These are phyloP conservation scores for Agastache rugosa DNA, from an alignment of 257 asterid species.

Conservation along the genomic window DNA sequence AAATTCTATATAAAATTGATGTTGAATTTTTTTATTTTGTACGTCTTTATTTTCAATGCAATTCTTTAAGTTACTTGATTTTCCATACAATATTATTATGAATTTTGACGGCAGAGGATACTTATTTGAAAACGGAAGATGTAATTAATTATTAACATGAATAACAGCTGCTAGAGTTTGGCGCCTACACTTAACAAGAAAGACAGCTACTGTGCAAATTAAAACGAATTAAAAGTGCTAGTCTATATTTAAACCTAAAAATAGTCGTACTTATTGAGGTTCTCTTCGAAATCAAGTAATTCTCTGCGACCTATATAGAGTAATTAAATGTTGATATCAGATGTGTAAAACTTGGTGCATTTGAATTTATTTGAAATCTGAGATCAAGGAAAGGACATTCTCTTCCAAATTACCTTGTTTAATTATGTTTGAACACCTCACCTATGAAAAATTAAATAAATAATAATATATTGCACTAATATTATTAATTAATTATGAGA, in stretches of 20 bases:
- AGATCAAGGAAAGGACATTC: neutral
- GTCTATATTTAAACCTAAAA: neutral
- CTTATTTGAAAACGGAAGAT: too few relatives aligned
- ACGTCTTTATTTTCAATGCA: too few relatives aligned
- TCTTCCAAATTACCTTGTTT: neutral
- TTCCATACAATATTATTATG: too few relatives aligned
- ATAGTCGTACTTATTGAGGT: too few relatives aligned
- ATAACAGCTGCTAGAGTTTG: neutral
- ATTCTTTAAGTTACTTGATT: too few relatives aligned
- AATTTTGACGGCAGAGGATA: too few relatives aligned
- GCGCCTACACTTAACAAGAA: neutral
- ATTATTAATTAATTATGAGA: neutral
- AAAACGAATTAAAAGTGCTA: too few relatives aligned
- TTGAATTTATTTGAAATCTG: neutral
- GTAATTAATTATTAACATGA: too few relatives aligned
- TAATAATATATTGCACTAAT: neutral
- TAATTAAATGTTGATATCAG: neutral
- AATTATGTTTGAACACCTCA: slow-evolving; percentile 2
- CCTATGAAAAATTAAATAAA: neutral
- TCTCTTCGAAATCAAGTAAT: neutral
- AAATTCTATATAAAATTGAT: too few relatives aligned
- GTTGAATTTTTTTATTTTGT: too few relatives aligned
- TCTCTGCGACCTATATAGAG: neutral
- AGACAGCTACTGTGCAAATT: neutral
- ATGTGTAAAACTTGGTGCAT: neutral